Evolutionary conservation across 2,329 filamentous ascomycete genomes (phyloP), one percentile per base, ranked within the genome.

Genomic region (Aspergillus floridensis): DNA sequence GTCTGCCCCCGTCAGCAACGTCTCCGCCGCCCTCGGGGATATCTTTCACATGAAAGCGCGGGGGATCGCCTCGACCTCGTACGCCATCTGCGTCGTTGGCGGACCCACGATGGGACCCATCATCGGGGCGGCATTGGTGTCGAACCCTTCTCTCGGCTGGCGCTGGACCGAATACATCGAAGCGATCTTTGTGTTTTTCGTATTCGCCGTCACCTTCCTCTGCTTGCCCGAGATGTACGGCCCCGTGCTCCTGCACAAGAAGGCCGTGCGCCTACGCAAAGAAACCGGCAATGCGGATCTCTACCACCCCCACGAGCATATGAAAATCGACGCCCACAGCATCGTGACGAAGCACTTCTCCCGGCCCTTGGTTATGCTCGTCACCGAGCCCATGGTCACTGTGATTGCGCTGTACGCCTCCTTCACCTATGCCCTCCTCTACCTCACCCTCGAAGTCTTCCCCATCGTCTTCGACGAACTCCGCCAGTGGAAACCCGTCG

Each of bases 391-490:
- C 0, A 66, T 70, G 22, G 68, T 66, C 38, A 58, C 68, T 22
- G 54, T 61, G 35, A 61, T 70, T 8, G 63, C 66, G 2, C 26
- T 66, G n/a, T 70, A 70, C n/a, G 64, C 67, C 5, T 65, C 66
- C 3, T 68, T 70, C 50, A 64, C 70, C 5, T 72, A 72, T 51
- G 67, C 58, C 3, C 64, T 69, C 46, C 59, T 71, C 10, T 72
- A 69, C 38, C 56, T 65, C 14, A 76, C 66, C 51, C 61, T 78
- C 5, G 80, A 84, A 22, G 83, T 84, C 4, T 88, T 90, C 68
- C 87, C 88, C 4, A 79, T 90, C 61, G 85, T 87, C 32, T 90
- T 89, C 65, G 73, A 79, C 19, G 81, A 87, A 59, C 67, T 80
- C 2, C 80, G 87, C 10, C 83, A 84, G 11, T 91, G 86, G 86